Conservation (phyloP, 148 eudicot genomes). For the Fagopyrum esculentum region DNA sequence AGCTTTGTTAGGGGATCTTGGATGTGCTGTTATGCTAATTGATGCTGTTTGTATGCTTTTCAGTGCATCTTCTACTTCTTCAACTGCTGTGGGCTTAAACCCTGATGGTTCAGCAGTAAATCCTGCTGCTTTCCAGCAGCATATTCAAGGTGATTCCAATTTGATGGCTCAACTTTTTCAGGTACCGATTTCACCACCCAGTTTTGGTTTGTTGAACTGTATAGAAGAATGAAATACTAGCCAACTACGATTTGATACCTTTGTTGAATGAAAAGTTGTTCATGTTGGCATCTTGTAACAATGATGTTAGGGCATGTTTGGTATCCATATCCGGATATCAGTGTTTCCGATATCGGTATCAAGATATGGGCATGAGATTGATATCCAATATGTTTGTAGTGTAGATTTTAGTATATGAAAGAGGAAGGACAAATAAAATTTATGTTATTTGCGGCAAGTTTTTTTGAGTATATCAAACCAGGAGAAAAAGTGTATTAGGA, state of each 20-base stretch:
- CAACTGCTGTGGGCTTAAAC: constrained; percentile 41
- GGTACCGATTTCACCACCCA: constrained; percentile 22
- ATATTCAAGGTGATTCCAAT: constrained; percentile 64
- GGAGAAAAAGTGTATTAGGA: too few relatives aligned
- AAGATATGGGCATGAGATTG: too few relatives aligned
- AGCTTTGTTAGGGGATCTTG: not conserved
- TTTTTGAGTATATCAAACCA: too few relatives aligned
- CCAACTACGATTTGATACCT: not conserved
- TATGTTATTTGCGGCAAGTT: too few relatives aligned
- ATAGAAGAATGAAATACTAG: not conserved
- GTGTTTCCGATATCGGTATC: too few relatives aligned
- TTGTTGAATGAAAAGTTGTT: not conserved
- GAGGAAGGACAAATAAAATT: too few relatives aligned
- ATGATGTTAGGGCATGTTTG: not conserved
- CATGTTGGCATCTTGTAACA: not conserved
- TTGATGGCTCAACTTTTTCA: constrained; percentile 80
- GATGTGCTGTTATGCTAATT: not conserved
- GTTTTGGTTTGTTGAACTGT: not conserved
- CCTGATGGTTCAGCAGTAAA: constrained; percentile 97
- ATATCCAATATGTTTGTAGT: too few relatives aligned
- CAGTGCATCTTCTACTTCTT: constrained; percentile 52
- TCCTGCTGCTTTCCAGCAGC: constrained; percentile 92
- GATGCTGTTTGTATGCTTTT: not conserved
- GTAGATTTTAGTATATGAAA: too few relatives aligned
- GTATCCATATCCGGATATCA: too few relatives aligned